Evolutionary conservation across 192 early-diverging fungal species (phyloP).

Genomic region (Paraglomus brasilianum): DNA sequence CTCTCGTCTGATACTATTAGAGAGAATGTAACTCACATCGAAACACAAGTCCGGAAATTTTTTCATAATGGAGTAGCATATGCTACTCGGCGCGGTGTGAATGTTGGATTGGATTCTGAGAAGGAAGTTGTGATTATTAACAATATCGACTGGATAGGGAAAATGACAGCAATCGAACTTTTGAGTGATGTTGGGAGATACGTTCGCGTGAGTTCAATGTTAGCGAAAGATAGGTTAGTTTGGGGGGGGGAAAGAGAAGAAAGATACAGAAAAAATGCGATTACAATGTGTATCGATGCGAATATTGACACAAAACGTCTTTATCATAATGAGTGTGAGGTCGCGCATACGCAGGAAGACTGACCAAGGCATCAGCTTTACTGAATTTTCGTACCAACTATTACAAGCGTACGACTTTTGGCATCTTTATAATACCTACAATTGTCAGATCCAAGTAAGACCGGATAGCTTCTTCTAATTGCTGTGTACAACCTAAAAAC

Average conservation of each 20-base stretch:
- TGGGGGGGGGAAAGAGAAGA: neutral
- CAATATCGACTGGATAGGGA: constrained; percentile 78
- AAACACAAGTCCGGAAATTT: constrained; percentile 68
- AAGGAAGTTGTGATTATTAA: constrained; percentile 61
- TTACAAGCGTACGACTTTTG: constrained; percentile 95
- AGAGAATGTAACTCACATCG: constrained; percentile 66
- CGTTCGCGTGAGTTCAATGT: constrained; percentile 79
- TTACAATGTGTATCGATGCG: neutral
- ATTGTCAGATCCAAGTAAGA: constrained; percentile 64
- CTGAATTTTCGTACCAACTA: constrained; percentile 95
- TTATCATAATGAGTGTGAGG: constrained; percentile 63
- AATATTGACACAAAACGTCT: neutral
- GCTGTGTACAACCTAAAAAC: neutral
- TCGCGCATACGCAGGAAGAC: constrained; percentile 73
- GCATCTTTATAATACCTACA: constrained; percentile 66
- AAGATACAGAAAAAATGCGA: neutral
- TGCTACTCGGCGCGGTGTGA: constrained; percentile 42
- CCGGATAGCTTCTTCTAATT: neutral
- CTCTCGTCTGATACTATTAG: constrained; percentile 57
- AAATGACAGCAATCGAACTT: constrained; percentile 75
- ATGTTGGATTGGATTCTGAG: constrained; percentile 13
- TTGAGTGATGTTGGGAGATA: constrained; percentile 76
- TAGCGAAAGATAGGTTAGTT: constrained; percentile 75
- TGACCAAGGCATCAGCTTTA: constrained; percentile 88
- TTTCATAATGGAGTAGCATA: constrained; percentile 57